These are phyloP conservation scores for Sideroxylon spinosum DNA, from an alignment of 179 eudicot genomes.

Conservation along the genomic window DNA sequence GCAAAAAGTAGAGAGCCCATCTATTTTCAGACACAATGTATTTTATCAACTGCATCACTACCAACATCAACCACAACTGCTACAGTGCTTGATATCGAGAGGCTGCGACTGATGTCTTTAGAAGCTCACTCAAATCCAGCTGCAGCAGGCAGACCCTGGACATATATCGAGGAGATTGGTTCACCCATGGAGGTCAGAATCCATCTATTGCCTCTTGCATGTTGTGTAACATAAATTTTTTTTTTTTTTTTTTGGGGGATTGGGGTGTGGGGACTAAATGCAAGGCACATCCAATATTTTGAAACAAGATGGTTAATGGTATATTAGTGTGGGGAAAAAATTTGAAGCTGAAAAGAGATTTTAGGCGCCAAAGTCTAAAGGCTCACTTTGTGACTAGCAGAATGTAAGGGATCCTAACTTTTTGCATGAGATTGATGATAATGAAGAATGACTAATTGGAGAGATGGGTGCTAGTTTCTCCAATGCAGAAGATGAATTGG, in stretches of 20 bases:
- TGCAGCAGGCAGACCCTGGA: constrained; percentile 39
- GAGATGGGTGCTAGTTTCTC: too few relatives aligned
- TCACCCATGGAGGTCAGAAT: constrained; percentile 50
- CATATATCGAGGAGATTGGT: constrained; percentile 33
- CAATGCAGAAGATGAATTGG: too few relatives aligned
- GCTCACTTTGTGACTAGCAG: too few relatives aligned
- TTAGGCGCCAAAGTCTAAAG: too few relatives aligned
- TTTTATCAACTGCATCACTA: constrained; percentile 47
- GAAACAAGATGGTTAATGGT: too few relatives aligned
- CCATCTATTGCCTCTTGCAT: background rate
- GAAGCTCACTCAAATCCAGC: constrained; percentile 53
- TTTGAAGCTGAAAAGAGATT: too few relatives aligned
- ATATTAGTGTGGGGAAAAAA: too few relatives aligned
- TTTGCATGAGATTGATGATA: too few relatives aligned
- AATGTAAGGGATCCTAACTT: too few relatives aligned
- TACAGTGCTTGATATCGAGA: constrained; percentile 52
- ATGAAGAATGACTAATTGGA: too few relatives aligned
- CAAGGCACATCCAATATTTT: too few relatives aligned
- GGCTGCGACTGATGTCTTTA: constrained; percentile 50
- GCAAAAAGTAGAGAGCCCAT: constrained; percentile 56
- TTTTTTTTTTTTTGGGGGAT: background rate
- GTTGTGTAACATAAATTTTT: background rate
- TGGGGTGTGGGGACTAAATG: background rate
- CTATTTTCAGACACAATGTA: constrained; percentile 54
- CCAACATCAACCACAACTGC: constrained; percentile 42